Conservation (phyloP, 2,329 filamentous ascomycete genomes). For the Alternaria sp. region DNA sequence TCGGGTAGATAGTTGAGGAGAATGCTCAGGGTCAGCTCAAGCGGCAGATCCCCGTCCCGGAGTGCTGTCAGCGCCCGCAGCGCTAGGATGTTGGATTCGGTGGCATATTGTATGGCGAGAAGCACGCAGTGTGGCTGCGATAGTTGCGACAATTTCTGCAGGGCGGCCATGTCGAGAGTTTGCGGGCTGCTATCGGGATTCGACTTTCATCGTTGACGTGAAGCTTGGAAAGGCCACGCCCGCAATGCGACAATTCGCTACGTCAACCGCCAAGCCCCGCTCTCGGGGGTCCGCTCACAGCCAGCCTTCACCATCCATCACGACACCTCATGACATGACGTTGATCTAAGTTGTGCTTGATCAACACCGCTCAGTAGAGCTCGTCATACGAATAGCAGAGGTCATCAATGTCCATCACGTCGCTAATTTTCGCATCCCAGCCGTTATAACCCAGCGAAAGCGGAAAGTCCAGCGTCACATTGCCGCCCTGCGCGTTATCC, state of each 20-base stretch:
- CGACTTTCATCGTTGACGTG: background rate
- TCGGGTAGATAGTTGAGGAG: slow-evolving; percentile 80
- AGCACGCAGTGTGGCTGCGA: slow-evolving; percentile 73
- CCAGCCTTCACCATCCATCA: background rate
- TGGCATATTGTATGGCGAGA: slow-evolving; percentile 73
- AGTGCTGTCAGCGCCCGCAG: slow-evolving; percentile 66
- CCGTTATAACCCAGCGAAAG: background rate
- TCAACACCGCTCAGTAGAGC: background rate
- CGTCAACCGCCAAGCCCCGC: slow-evolving; percentile 25
- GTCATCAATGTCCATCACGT: background rate
- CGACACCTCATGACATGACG: background rate
- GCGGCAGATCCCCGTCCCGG: slow-evolving; percentile 64
- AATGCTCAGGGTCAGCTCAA: slow-evolving; percentile 72
- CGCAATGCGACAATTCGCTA: slow-evolving; percentile 17
- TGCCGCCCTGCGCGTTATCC: background rate
- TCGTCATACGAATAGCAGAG: background rate
- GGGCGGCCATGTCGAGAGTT: slow-evolving; percentile 28
- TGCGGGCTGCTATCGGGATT: background rate
- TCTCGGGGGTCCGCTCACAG: slow-evolving; percentile 17
- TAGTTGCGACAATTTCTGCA: slow-evolving; percentile 50
- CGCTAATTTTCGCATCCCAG: background rate
- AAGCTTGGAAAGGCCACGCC: slow-evolving; percentile 16
- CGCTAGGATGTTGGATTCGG: slow-evolving; percentile 67
- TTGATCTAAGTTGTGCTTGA: accelerated
- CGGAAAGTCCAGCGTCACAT: background rate